Conservation (phyloP, 2,329 filamentous ascomycete genomes). For the Rhinocladiella similis region DNA sequence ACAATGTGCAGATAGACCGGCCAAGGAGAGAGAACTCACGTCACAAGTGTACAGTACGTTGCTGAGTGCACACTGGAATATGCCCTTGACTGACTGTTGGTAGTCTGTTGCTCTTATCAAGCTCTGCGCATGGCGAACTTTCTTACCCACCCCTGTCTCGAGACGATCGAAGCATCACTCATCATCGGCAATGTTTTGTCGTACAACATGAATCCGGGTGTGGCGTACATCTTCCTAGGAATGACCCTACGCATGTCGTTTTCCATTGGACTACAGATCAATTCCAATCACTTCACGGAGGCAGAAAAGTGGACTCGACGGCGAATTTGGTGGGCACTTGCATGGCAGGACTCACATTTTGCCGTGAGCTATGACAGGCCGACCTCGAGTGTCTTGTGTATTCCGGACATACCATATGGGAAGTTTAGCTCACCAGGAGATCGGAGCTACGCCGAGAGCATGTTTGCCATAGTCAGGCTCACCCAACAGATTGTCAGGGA, state of each 20-base stretch:
- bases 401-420: conserved; percentile 52
- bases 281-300: conserved; percentile 55
- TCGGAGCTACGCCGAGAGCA: conserved; percentile 58
- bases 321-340: conserved; percentile 59
- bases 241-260: conserved; percentile 62
- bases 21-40: conserved; percentile 62
- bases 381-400: conserved; percentile 56
- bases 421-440: conserved; percentile 50
- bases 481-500: conserved; percentile 60
- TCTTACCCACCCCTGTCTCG: conserved; percentile 60
- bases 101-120: conserved; percentile 65
- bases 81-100: conserved; percentile 30
- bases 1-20: conserved; percentile 58
- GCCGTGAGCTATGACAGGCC: conserved; percentile 64
- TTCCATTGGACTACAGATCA: conserved; percentile 60
- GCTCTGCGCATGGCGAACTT: conserved; percentile 66
- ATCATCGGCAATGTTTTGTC: conserved; percentile 64
- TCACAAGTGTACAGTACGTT: conserved; percentile 62
- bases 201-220: conserved; percentile 65
- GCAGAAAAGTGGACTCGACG: conserved; percentile 47
- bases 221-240: conserved; percentile 61
- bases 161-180: conserved; percentile 62
- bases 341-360: conserved; percentile 65
- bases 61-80: not conserved
- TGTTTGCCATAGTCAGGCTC: conserved; percentile 56